These are phyloP conservation scores for Quercus berberidifolia DNA, from an alignment of 306 rosid species.

Conservation along the genomic window DNA sequence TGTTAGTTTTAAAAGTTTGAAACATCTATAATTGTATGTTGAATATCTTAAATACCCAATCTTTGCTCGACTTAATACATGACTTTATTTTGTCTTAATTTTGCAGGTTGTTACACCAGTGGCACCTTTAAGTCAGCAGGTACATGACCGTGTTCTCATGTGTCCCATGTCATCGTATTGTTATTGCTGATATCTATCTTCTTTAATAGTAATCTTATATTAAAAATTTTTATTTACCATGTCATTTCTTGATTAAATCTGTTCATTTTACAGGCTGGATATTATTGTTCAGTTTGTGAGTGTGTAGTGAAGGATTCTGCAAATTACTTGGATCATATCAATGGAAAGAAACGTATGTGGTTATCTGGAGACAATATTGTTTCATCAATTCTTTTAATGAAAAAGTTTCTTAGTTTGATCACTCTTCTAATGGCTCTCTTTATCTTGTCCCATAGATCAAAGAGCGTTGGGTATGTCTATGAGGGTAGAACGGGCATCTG, in stretches of 20 bases:
- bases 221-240: neutral
- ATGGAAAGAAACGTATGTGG: slow-evolving; percentile 96
- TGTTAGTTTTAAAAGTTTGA: neutral
- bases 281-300: slow-evolving; percentile 90
- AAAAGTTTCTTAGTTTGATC: slow-evolving; percentile 1
- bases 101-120: slow-evolving; percentile 97
- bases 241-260: slow-evolving; percentile 2
- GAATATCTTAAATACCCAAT: neutral
- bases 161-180: neutral
- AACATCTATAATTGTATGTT: neutral
- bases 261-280: slow-evolving; percentile 75
- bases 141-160: slow-evolving; percentile 26
- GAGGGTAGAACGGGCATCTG: slow-evolving; percentile 94
- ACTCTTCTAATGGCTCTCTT: slow-evolving; percentile 13
- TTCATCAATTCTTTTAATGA: neutral
- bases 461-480: slow-evolving; percentile 99
- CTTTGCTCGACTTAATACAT: neutral
- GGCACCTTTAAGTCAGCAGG: slow-evolving; percentile 99
- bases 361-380: slow-evolving; percentile 5
- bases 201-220: neutral
- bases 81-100: neutral
- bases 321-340: slow-evolving; percentile 95
- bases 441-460: slow-evolving; percentile 55
- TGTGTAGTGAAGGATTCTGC: slow-evolving; percentile 99
- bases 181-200: neutral